Conservation (phyloP, 1,139 yeast genomes). For the Torulaspora globosa region DNA sequence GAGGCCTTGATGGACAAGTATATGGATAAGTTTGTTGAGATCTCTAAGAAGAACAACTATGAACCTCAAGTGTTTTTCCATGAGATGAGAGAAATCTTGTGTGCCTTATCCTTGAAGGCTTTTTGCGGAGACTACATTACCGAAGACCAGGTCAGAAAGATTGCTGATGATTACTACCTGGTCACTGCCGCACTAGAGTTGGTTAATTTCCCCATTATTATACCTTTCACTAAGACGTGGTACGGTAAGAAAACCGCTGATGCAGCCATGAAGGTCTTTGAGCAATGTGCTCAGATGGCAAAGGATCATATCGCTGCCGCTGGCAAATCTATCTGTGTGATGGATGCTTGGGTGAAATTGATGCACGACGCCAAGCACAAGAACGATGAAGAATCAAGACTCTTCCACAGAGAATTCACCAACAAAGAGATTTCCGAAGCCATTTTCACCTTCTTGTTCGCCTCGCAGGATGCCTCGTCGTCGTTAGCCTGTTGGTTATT, state of each 20-base stretch:
- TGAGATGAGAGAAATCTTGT: slow-evolving; percentile 90
- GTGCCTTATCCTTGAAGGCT: slow-evolving; percentile 87
- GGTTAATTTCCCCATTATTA: slow-evolving; percentile 92
- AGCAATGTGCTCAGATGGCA: slow-evolving; percentile 79
- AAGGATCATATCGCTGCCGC: slow-evolving; percentile 75
- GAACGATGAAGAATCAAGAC: slow-evolving; percentile 44
- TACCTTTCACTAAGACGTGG: slow-evolving; percentile 97
- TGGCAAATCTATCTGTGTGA: slow-evolving; percentile 77
- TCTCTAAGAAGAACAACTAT: slow-evolving; percentile 48
- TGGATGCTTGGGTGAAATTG: slow-evolving; percentile 90
- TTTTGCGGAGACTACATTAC: slow-evolving; percentile 95
- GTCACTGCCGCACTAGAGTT: slow-evolving; percentile 94
- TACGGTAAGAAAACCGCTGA: slow-evolving; percentile 92
- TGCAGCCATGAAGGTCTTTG: slow-evolving; percentile 88
- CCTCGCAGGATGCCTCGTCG: slow-evolving; percentile 96
- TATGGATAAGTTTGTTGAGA: slow-evolving; percentile 58
- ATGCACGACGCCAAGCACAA: slow-evolving; percentile 73
- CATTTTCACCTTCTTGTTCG: slow-evolving; percentile 90
- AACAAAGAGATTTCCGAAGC: slow-evolving; percentile 94
- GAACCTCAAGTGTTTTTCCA: slow-evolving; percentile 74
- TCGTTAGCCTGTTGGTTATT: slow-evolving; percentile 98
- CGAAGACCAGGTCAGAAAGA: slow-evolving; percentile 76
- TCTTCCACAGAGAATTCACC: slow-evolving; percentile 75
- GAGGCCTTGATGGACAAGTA: slow-evolving; percentile 80
- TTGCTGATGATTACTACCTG: slow-evolving; percentile 87